Percentiles rank a stretch among this genome's conserved stretches.
Conservation (phyloP, 805 yeast genomes). For the Sporopachydermia lactativora region DNA sequence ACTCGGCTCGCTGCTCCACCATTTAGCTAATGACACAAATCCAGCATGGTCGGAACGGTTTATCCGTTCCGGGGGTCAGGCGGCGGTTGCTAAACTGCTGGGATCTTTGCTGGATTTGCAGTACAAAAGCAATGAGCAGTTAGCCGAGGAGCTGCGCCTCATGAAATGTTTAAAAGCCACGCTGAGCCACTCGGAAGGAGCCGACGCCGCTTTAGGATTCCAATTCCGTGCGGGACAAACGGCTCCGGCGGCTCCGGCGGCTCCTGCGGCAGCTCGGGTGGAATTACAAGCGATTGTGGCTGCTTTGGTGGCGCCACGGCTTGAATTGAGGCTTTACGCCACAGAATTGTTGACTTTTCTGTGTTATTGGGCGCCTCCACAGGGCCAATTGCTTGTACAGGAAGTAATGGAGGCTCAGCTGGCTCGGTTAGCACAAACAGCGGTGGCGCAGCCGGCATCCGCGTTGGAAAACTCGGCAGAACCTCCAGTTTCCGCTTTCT, state of each 20-base stretch:
- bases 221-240: background rate
- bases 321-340: background rate
- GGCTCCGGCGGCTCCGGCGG: background rate
- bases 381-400: background rate
- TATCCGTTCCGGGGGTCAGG: background rate
- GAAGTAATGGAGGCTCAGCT: too few species aligned
- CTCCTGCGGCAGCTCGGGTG: background rate
- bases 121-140: background rate
- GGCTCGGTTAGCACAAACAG: background rate
- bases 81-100: background rate
- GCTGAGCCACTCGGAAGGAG: background rate
- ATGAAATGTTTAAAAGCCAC: constrained; percentile 1
- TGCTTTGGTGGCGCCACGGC: background rate
- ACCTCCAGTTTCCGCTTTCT: background rate
- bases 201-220: background rate
- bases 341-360: background rate
- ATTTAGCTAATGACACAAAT: background rate
- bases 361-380: background rate
- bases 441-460: background rate
- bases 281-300: background rate
- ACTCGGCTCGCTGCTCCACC: background rate
- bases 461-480: too few species aligned
- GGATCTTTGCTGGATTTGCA: background rate
- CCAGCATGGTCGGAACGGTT: background rate
- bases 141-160: background rate